Base-by-base conservation (phyloP, 768 basidiomycete species). In the Mycena crocata region DNA sequence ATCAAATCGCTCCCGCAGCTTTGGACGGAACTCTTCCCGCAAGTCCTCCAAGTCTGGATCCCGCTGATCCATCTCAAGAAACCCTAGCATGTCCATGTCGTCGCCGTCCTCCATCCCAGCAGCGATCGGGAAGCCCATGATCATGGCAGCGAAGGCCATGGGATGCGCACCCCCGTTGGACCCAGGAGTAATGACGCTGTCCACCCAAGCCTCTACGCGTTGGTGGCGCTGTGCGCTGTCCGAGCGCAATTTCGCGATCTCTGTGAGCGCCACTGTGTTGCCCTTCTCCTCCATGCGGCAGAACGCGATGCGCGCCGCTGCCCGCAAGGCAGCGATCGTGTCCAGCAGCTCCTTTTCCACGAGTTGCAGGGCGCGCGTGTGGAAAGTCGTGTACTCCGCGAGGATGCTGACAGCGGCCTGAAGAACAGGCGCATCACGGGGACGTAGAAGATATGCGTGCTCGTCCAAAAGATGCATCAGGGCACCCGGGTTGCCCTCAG, bases 121-220 rank as follows among this genome's bases (percentile, higher is more conserved):
- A 3, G 80, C 76, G 13, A 84, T 57, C 2, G 85, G 84, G 24
- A 87, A 60, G 1, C 87, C 87, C 74, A 89, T 86, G 83, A 91
- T 85, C 83, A 90, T 85, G 19, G 89, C 89, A 0, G 90, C 89
- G 57, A 91, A 84, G 3, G 88, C 84, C 82, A 90, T 82, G 2
- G 88, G 87, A 64, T 86, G 80, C 34, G 85, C 55, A 2, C 77
- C 72, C 4, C n/a, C n/a, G n/a, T 75, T 73, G 12, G 73, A 60
- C 1, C 76, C 76, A 0, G 83, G 82, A 0, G 88, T 85, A 15
- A 78, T 64, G 12, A 87, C 75, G 15, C 79, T 76, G 37, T 86
- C 86, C 13, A 84, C 84, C 89, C 88, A 91, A 10, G 76, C 74
- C 58, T 85, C 80, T 6, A 89, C 74, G 45, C 88, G 84, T 2